Conservation (phyloP, 225 moss, liverwort and hornwort genomes). For the Physcomitrium patens region DNA sequence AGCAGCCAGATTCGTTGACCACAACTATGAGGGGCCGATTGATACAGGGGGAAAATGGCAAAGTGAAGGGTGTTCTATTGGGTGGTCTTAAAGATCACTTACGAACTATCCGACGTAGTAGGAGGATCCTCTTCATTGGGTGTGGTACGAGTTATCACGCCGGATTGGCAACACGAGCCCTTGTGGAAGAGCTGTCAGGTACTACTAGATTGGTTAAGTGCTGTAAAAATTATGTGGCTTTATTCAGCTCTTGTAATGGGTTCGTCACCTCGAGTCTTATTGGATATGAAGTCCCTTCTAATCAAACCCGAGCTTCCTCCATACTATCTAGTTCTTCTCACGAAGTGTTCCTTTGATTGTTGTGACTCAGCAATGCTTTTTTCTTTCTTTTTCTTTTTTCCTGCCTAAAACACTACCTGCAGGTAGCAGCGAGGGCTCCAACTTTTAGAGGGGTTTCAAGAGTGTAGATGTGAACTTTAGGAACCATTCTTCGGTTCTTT, state of each 20-base stretch:
- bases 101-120: conserved; percentile 81
- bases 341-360: not conserved
- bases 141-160: conserved; percentile 99
- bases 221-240: too few species aligned
- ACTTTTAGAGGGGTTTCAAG: not conserved
- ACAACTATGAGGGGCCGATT: conserved; percentile 97
- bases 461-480: not conserved
- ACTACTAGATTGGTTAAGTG: not conserved
- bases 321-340: too few species aligned
- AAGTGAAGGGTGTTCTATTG: conserved; percentile 87
- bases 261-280: too few species aligned
- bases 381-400: too few species aligned
- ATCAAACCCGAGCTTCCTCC: too few species aligned
- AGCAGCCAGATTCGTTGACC: conserved; percentile 97
- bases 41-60: conserved; percentile 77
- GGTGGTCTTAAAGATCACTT: conserved; percentile 96
- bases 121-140: conserved; percentile 94
- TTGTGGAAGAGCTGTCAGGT: conserved; percentile 99
- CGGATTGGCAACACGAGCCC: conserved; percentile 88
- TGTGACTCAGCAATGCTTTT: not conserved
- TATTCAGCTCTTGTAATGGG: too few species aligned
- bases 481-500: not conserved
- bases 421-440: not conserved
- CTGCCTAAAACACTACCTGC: not conserved
- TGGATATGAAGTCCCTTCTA: too few species aligned